A percentile compares a stretch with the other conserved stretches of the same genome.
These are phyloP conservation scores for Alternaria sp. DNA, from an alignment of 2,329 filamentous ascomycete genomes.

Conservation along the genomic window DNA sequence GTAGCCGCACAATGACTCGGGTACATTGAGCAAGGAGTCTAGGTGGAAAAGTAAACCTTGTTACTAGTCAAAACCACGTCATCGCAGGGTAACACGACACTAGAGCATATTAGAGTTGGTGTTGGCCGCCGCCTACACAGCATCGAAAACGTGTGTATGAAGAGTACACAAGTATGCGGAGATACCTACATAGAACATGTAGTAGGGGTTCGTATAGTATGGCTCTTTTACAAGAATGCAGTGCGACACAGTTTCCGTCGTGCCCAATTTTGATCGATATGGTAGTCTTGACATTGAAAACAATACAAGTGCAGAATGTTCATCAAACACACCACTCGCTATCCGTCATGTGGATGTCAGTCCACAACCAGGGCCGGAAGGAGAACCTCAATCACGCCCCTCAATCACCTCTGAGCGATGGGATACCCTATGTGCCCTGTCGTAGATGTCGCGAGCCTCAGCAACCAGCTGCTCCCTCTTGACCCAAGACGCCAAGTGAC, in stretches of 20 bases:
- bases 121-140: not conserved
- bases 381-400: not conserved
- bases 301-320: not conserved
- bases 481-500: slow-evolving; percentile 17
- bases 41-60: not conserved
- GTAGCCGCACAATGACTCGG: not conserved
- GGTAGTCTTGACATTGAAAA: not conserved
- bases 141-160: not conserved
- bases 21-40: not conserved
- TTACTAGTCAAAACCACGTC: not conserved
- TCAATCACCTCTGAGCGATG: not conserved
- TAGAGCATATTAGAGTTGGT: not conserved
- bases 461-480: slow-evolving; percentile 5
- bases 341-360: no score
- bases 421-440: slow-evolving; percentile 1
- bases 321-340: no score
- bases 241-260: not conserved
- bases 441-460: slow-evolving; percentile 1
- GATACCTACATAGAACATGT: not conserved
- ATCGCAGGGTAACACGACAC: not conserved
- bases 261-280: not conserved
- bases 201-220: not conserved
- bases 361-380: no score
- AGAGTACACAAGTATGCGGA: not conserved
- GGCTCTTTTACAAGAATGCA: not conserved